Percentiles rank a stretch among this genome's conserved stretches.
phyloP scores from a whole-genome alignment of 2,329 filamentous ascomycete genomes.

The Zelopaecilomyces penicillatus region DNA sequence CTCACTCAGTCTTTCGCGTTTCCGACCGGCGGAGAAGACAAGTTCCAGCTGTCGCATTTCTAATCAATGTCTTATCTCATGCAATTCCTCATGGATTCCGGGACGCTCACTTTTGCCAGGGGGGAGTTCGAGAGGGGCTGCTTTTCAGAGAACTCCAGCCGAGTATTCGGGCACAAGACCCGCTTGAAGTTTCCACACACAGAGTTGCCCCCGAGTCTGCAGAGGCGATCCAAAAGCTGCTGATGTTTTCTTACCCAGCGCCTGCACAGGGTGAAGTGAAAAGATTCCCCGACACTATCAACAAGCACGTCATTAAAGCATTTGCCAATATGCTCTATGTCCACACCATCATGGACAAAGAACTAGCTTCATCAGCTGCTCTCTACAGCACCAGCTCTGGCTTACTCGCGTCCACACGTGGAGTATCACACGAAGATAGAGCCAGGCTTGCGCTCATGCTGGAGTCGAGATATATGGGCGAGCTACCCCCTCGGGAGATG shows the following conservation, averaged over 20 bases:
- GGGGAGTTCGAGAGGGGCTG: conserved; percentile 60
- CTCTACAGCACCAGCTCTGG: conserved; percentile 57
- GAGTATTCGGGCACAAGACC: conserved; percentile 41
- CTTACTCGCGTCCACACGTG: conserved; percentile 51
- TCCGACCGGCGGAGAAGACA: conserved; percentile 56
- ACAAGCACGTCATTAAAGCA: conserved; percentile 40
- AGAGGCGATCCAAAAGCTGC: conserved; percentile 35
- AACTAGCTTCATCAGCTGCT: conserved; percentile 48
- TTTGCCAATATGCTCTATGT: conserved; percentile 52
- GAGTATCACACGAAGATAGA: conserved; percentile 52
- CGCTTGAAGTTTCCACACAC: conserved; percentile 51
- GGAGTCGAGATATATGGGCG: conserved; percentile 55
- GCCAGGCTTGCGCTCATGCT: conserved; percentile 54
- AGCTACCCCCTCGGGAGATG: conserved; percentile 49
- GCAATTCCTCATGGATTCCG: conserved; percentile 52
- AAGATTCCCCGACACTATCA: conserved; percentile 32
- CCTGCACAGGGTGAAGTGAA: conserved; percentile 14
- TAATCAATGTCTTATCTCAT: conserved; percentile 54
- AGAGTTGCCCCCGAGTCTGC: conserved; percentile 42
- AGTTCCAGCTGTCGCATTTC: conserved; percentile 59
- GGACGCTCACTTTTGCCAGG: conserved; percentile 60
- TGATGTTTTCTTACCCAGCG: conserved; percentile 39
- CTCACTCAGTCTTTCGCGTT: conserved; percentile 47
- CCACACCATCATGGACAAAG: conserved; percentile 42
- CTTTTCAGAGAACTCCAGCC: conserved; percentile 47